Percentiles rank a stretch among this genome's conserved stretches.
These are phyloP conservation scores for Hordeum marinum DNA, from an alignment of 176 grass and related monocot species.

Conservation along the genomic window DNA sequence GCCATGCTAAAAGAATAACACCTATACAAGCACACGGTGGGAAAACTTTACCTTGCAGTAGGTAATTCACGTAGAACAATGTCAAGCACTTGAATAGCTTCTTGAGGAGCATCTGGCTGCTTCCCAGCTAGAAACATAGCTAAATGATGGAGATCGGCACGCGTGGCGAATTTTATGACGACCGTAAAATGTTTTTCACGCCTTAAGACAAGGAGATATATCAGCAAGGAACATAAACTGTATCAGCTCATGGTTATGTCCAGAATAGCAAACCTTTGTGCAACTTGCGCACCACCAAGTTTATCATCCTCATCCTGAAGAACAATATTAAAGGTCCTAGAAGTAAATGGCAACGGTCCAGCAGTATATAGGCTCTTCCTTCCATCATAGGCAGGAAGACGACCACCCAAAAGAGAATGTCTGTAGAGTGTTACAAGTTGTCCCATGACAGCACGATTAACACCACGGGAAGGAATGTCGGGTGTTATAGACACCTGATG, in stretches of 20 bases:
- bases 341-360: constrained; percentile 50
- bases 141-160: constrained; percentile 65
- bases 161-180: constrained; percentile 56
- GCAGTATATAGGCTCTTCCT: constrained; percentile 64
- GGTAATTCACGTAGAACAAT: constrained; percentile 72
- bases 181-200: constrained; percentile 52
- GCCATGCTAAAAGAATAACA: neutral
- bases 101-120: constrained; percentile 61
- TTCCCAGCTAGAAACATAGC: constrained; percentile 59
- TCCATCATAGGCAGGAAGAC: constrained; percentile 68
- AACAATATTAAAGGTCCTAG: constrained; percentile 42
- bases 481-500: constrained; percentile 56
- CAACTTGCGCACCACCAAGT: constrained; percentile 20
- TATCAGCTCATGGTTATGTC: neutral
- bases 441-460: constrained; percentile 61
- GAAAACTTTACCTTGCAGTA: constrained; percentile 40
- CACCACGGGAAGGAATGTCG: constrained; percentile 49
- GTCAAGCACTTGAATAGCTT: constrained; percentile 73
- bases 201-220: constrained; percentile 32
- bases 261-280: constrained; percentile 18
- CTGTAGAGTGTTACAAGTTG: constrained; percentile 46
- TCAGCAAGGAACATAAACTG: constrained; percentile 13
- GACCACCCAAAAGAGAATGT: constrained; percentile 41
- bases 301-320: constrained; percentile 45
- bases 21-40: neutral